Evolutionary conservation across 768 basidiomycete genomes (phyloP).

Genomic region (Tylopilus sp.): DNA sequence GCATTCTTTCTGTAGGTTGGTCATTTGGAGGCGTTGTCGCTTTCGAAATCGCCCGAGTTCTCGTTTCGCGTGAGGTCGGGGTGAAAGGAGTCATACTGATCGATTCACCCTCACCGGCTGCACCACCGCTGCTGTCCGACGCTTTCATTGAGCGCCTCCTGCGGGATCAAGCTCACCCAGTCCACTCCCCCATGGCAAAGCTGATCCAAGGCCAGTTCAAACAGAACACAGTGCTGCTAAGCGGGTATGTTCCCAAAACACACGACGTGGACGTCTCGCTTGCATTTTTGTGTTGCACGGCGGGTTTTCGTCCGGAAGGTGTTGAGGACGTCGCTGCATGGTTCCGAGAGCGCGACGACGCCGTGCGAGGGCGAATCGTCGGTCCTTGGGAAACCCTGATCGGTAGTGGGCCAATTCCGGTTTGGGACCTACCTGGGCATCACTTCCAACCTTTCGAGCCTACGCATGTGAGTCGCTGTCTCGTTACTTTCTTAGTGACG

Average conservation of each 20-base stretch:
- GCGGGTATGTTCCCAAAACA: slow-evolving; percentile 39
- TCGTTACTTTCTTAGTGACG: neutral
- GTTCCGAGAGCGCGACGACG: slow-evolving; percentile 45
- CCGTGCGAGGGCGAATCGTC: slow-evolving; percentile 22
- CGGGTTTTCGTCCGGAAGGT: slow-evolving; percentile 38
- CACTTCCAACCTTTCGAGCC: slow-evolving; percentile 59
- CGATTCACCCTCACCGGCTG: slow-evolving; percentile 59
- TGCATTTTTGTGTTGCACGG: slow-evolving; percentile 51
- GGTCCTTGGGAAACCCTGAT: slow-evolving; percentile 48
- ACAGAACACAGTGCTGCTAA: slow-evolving; percentile 46
- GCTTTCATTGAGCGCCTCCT: slow-evolving; percentile 47
- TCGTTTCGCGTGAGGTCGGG: slow-evolving; percentile 35
- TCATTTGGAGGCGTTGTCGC: slow-evolving; percentile 41
- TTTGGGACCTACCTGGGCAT: slow-evolving; percentile 59
- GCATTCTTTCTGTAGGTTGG: neutral
- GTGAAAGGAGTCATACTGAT: slow-evolving; percentile 63
- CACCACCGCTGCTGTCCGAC: slow-evolving; percentile 50
- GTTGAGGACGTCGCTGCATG: slow-evolving; percentile 43
- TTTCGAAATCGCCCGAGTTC: slow-evolving; percentile 56
- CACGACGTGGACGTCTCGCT: slow-evolving; percentile 33
- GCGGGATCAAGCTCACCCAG: slow-evolving; percentile 28
- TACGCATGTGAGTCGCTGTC: slow-evolving; percentile 44
- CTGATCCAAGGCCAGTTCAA: slow-evolving; percentile 48
- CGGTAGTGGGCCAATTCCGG: slow-evolving; percentile 34
- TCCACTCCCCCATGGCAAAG: slow-evolving; percentile 28